Percentiles rank a stretch among this genome's conserved stretches.
These are phyloP conservation scores for Plasmodium billcollinsi DNA, from an alignment of 169 alveolate genomes.

Conservation along the genomic window DNA sequence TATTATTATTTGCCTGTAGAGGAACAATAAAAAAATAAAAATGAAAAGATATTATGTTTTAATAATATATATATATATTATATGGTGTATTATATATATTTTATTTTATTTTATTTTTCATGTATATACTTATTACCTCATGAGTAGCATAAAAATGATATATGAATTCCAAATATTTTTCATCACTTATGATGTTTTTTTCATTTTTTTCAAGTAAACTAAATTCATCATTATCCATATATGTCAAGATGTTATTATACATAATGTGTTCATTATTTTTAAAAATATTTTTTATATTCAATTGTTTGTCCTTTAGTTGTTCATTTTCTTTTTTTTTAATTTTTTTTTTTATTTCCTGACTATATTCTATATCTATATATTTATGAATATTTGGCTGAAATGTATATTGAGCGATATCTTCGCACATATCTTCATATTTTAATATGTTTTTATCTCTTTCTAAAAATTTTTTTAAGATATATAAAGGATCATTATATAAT, in stretches of 20 bases:
- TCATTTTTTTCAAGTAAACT: too few species aligned
- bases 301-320: background rate
- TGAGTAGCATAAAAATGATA: too few species aligned
- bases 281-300: slow-evolving; percentile 3
- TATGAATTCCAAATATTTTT: too few species aligned
- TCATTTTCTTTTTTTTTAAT: background rate
- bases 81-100: background rate
- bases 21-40: background rate
- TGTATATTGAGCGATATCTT: slow-evolving; percentile 33
- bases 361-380: slow-evolving; percentile 23
- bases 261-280: background rate
- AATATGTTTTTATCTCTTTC: slow-evolving; percentile 22
- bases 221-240: too few species aligned
- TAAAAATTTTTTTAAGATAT: slow-evolving; percentile 41
- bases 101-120: too few species aligned
- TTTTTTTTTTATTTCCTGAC: background rate
- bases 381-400: slow-evolving; percentile 66
- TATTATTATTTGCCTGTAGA: slow-evolving; percentile 3
- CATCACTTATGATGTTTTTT: too few species aligned
- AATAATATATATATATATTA: slow-evolving; percentile 6
- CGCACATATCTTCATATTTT: background rate
- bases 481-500: slow-evolving; percentile 36
- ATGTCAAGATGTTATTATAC: background rate
- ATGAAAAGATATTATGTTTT: background rate
- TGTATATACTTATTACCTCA: too few species aligned